A percentile compares a stretch with the other conserved stretches of the same genome.
These are phyloP conservation scores for Mycena polygramma DNA, from an alignment of 768 basidiomycete genomes.

Conservation along the genomic window DNA sequence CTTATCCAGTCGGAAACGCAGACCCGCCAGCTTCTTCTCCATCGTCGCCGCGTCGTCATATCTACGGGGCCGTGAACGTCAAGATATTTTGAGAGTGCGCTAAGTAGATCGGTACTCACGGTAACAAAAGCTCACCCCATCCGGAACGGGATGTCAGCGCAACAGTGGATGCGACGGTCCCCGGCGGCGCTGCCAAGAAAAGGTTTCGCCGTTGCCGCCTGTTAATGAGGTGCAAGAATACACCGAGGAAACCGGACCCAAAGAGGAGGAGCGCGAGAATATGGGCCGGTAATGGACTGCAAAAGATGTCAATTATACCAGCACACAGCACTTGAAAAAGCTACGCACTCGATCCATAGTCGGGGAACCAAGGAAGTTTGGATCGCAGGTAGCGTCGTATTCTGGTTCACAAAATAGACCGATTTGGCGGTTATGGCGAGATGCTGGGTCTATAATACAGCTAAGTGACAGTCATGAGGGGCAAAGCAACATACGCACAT, in stretches of 20 bases:
- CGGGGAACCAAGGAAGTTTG: conserved; percentile 60
- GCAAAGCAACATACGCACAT: conserved; percentile 55
- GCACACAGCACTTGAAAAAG: too few relatives aligned
- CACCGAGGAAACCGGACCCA: conserved; percentile 60
- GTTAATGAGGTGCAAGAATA: conserved; percentile 63
- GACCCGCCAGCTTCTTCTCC: conserved; percentile 60
- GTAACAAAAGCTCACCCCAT: conserved; percentile 71
- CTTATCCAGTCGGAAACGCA: conserved; percentile 68
- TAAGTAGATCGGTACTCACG: conserved; percentile 39
- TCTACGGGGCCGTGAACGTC: conserved; percentile 1
- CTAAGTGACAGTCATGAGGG: background rate
- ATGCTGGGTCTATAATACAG: conserved; percentile 62
- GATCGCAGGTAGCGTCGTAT: conserved; percentile 53
- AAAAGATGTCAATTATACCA: background rate
- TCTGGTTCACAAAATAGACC: conserved; percentile 67
- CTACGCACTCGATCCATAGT: conserved; percentile 71
- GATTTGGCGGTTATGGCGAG: conserved; percentile 69
- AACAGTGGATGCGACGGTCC: conserved; percentile 68
- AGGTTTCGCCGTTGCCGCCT: conserved; percentile 61
- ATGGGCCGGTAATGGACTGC: conserved; percentile 67
- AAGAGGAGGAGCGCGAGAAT: conserved; percentile 63
- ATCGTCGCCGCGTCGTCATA: conserved; percentile 65
- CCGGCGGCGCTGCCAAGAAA: conserved; percentile 67
- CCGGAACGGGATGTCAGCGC: conserved; percentile 73
- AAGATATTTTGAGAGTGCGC: background rate